phyloP scores from a whole-genome alignment of 2,329 filamentous ascomycete species.

The Lachnellula subtilissima region DNA sequence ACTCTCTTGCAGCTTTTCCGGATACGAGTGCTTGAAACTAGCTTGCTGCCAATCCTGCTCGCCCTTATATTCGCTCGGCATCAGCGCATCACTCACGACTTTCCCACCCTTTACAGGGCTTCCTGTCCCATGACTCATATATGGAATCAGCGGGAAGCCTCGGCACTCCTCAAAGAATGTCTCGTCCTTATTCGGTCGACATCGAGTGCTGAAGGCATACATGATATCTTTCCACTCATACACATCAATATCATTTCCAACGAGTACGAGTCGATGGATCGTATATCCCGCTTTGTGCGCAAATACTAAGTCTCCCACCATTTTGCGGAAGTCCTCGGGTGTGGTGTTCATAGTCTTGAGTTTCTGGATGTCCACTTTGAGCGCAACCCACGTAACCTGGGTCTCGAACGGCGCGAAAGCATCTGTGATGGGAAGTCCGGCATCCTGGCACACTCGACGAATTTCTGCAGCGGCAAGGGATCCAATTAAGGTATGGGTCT shows the following conservation, averaged over 20 bases:
- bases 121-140: no score
- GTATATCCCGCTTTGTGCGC: constrained; percentile 38
- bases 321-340: constrained; percentile 34
- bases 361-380: constrained; percentile 54
- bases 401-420: constrained; percentile 42
- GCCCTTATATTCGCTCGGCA: constrained; percentile 39
- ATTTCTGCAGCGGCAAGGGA: constrained; percentile 42
- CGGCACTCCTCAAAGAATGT: no score
- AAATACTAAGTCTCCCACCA: constrained; percentile 41
- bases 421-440: constrained; percentile 40
- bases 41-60: constrained; percentile 31
- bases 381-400: constrained; percentile 43
- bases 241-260: constrained; percentile 45
- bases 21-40: constrained; percentile 34
- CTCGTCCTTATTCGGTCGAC: no score
- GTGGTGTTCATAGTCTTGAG: constrained; percentile 51
- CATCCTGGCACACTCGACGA: constrained; percentile 32
- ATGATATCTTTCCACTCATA: no score
- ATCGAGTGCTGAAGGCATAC: no score
- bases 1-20: constrained; percentile 36
- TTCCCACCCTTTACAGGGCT: no score
- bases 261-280: constrained; percentile 41
- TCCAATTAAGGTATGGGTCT: constrained; percentile 39
- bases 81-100: constrained; percentile 26
- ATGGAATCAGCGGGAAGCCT: no score